These are phyloP conservation scores for Hanseniaspora hatyaiensis DNA, from an alignment of 805 yeast species.

Conservation along the genomic window DNA sequence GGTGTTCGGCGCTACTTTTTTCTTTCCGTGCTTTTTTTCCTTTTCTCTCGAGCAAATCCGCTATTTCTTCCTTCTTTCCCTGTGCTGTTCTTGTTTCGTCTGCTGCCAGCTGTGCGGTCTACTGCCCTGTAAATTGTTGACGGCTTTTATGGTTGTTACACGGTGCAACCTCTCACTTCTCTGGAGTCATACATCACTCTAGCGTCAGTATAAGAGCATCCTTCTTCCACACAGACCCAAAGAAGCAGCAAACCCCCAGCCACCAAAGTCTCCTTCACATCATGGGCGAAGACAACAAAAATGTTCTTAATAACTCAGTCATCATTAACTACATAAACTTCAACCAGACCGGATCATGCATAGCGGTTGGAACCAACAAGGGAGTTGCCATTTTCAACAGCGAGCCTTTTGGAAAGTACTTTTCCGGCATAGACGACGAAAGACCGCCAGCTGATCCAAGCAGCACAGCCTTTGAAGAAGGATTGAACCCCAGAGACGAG, in stretches of 20 bases:
- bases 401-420: constrained; percentile 51
- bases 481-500: constrained; percentile 16
- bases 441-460: constrained; percentile 15
- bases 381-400: constrained; percentile 62
- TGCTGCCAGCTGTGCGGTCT: too few relatives aligned
- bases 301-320: constrained; percentile 18
- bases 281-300: constrained; percentile 6
- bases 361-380: constrained; percentile 52
- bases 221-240: too few relatives aligned
- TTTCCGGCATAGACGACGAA: constrained; percentile 17
- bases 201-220: too few relatives aligned
- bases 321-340: constrained; percentile 45
- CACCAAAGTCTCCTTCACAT: too few relatives aligned
- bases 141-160: too few relatives aligned
- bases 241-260: background rate
- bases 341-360: constrained; percentile 64
- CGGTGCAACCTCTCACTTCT: too few relatives aligned
- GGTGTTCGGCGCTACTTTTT: background rate
- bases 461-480: background rate
- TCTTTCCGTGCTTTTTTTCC: background rate
- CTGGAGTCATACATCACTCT: too few relatives aligned
- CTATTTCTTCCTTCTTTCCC: too few relatives aligned
- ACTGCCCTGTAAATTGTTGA: too few relatives aligned
- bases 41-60: too few relatives aligned
- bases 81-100: too few relatives aligned